A percentile compares a stretch with the other conserved stretches of the same genome.
Evolutionary conservation across 345 rosid genomes (phyloP).

Genomic region (Ricinus communis): DNA sequence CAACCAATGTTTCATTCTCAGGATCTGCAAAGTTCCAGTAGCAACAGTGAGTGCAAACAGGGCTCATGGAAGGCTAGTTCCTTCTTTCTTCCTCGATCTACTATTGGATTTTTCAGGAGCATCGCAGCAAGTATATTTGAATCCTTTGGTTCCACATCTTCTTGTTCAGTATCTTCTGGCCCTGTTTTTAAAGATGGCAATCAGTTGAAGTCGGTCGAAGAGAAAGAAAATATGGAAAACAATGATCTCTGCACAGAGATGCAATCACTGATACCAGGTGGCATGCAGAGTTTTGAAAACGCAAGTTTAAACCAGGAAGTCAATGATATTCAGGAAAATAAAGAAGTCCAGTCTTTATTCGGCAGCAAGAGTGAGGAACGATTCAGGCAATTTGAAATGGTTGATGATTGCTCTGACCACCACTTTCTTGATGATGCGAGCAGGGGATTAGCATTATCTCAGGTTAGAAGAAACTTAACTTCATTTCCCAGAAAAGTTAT

Average conservation of each 20-base stretch:
- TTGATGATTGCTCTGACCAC: slow-evolving; percentile 71
- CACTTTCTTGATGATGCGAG: slow-evolving; percentile 52
- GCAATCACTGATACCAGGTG: slow-evolving; percentile 28
- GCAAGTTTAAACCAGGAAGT: slow-evolving; percentile 28
- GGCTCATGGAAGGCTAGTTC: slow-evolving; percentile 39
- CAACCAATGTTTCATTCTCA: slow-evolving; percentile 31
- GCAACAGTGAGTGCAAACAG: slow-evolving; percentile 31
- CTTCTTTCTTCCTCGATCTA: slow-evolving; percentile 57
- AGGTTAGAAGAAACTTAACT: slow-evolving; percentile 47
- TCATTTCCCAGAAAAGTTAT: slow-evolving; percentile 4
- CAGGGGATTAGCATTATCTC: slow-evolving; percentile 47
- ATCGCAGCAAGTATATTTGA: slow-evolving; percentile 58
- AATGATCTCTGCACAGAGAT: slow-evolving; percentile 35
- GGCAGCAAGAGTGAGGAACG: slow-evolving; percentile 21
- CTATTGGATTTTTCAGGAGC: slow-evolving; percentile 63
- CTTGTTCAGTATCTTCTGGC: slow-evolving; percentile 35
- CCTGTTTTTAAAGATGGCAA: slow-evolving; percentile 38
- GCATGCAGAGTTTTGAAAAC: slow-evolving; percentile 24
- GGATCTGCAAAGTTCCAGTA: slow-evolving; percentile 43
- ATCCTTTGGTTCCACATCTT: slow-evolving; percentile 45
- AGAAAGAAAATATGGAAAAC: slow-evolving; percentile 35
- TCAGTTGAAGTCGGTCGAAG: slow-evolving; percentile 30
- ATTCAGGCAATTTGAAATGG: slow-evolving; percentile 76
- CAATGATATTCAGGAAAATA: slow-evolving; percentile 28
- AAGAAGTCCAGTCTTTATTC: slow-evolving; percentile 21